These are phyloP conservation scores for Diplodia sapinea DNA, from an alignment of 2,329 filamentous ascomycete genomes.

Conservation along the genomic window DNA sequence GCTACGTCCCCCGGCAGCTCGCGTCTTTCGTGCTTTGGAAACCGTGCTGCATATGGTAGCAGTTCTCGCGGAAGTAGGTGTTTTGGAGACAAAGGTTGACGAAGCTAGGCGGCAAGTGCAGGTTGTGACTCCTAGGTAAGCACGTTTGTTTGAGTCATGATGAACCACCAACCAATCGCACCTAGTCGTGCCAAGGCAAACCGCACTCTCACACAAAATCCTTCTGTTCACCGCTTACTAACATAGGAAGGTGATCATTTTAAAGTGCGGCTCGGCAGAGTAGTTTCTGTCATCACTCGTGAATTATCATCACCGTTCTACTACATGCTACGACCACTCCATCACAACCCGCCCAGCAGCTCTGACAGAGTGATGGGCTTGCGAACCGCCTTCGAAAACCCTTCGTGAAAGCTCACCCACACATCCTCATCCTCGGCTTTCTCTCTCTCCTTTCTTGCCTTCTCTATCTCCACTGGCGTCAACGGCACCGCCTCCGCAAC, in stretches of 20 bases:
- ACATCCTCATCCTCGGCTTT: conserved; percentile 60
- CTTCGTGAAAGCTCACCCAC: conserved; percentile 90
- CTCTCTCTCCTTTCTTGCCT: conserved; percentile 44
- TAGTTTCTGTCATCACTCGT: not conserved
- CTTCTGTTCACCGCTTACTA: no score
- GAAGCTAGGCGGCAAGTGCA: not conserved
- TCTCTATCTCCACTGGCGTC: conserved; percentile 47
- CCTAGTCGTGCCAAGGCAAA: no score
- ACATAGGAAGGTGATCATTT: not conserved
- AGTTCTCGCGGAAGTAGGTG: not conserved
- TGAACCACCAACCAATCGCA: no score
- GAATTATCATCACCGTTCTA: not conserved
- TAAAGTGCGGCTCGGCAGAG: not conserved
- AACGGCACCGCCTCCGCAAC: conserved; percentile 56
- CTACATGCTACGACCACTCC: no score
- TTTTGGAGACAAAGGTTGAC: not conserved
- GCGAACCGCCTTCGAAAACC: conserved; percentile 87
- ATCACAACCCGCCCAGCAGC: conserved; percentile 70
- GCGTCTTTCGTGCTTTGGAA: not conserved
- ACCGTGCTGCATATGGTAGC: not conserved
- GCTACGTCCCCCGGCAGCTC: not conserved
- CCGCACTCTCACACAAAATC: no score
- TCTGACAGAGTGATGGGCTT: conserved; percentile 85
- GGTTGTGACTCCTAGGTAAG: not conserved
- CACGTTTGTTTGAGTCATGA: conserved; percentile 26